These are phyloP conservation scores for Cryptococcus sp. DNA, from an alignment of 1,284 basidiomycete species.

Conservation along the genomic window DNA sequence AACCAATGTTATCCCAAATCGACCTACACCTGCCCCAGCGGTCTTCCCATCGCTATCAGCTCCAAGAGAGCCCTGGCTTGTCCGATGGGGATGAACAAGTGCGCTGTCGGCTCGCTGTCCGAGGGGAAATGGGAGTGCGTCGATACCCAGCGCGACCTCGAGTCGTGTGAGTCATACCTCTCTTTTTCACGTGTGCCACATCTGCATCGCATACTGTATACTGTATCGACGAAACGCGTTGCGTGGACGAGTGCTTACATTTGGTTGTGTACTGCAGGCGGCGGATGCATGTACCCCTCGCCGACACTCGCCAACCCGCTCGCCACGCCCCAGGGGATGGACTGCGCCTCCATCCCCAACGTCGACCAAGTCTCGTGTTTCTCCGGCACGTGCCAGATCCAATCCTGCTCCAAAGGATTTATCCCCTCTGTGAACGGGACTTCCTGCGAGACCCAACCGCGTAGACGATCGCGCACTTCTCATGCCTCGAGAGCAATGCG, in stretches of 20 bases:
- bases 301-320: neutral
- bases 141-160: slow-evolving; percentile 25
- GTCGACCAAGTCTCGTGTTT: slow-evolving; percentile 24
- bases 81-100: slow-evolving; percentile 21
- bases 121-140: slow-evolving; percentile 26
- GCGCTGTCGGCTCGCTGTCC: slow-evolving; percentile 11
- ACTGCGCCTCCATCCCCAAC: slow-evolving; percentile 33
- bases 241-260: neutral
- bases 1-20: slow-evolving; percentile 17
- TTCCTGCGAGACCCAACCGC: slow-evolving; percentile 4
- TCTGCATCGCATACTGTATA: neutral
- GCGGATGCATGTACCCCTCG: slow-evolving; percentile 29
- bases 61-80: slow-evolving; percentile 11
- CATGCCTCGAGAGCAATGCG: neutral
- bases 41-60: slow-evolving; percentile 11
- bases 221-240: too few species aligned
- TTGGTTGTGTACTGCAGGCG: slow-evolving; percentile 15
- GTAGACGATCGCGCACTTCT: neutral
- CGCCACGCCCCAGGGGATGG: slow-evolving; percentile 17
- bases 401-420: slow-evolving; percentile 21
- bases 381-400: slow-evolving; percentile 23
- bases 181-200: neutral
- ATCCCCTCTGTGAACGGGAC: slow-evolving; percentile 9
- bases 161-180: slow-evolving; percentile 28
- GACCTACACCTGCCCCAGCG: slow-evolving; percentile 23